These are phyloP conservation scores for Paraconiothyrium brasiliense DNA, from an alignment of 2,329 filamentous ascomycete genomes.

Conservation along the genomic window DNA sequence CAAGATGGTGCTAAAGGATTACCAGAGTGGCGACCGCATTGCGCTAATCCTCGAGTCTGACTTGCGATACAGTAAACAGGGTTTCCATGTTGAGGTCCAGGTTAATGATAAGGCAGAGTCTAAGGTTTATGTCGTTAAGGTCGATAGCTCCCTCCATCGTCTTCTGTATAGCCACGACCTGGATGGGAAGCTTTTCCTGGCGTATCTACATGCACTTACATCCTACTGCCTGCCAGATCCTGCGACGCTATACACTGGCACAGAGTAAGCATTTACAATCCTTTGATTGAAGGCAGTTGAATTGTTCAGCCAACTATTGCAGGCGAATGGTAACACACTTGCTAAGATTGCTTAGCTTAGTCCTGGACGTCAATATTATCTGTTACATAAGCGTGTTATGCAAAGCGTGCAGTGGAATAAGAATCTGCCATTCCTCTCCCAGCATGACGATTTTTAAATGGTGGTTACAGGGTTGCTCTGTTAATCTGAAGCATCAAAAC, in stretches of 20 bases:
- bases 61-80: slow-evolving; percentile 20
- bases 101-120: slow-evolving; percentile 24
- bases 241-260: slow-evolving; percentile 61
- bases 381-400: slow-evolving; percentile 51
- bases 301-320: slow-evolving; percentile 56
- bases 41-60: slow-evolving; percentile 48
- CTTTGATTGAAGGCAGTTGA: slow-evolving; percentile 59
- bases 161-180: slow-evolving; percentile 63
- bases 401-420: slow-evolving; percentile 57
- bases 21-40: slow-evolving; percentile 34
- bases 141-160: slow-evolving; percentile 62
- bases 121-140: slow-evolving; percentile 55
- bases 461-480: slow-evolving; percentile 35
- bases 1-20: slow-evolving; percentile 31
- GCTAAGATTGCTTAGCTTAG: slow-evolving; percentile 40
- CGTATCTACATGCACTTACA: slow-evolving; percentile 64
- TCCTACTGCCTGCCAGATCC: slow-evolving; percentile 62
- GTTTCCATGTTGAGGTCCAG: slow-evolving; percentile 23
- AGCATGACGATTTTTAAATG: slow-evolving; percentile 35
- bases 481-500: slow-evolving; percentile 25
- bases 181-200: slow-evolving; percentile 61
- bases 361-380: slow-evolving; percentile 56
- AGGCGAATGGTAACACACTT: slow-evolving; percentile 31
- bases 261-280: slow-evolving; percentile 62
- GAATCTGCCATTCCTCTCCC: slow-evolving; percentile 48